phyloP scores from a whole-genome alignment of 768 basidiomycete genomes.

The Leucocoprinus birnbaumii region DNA sequence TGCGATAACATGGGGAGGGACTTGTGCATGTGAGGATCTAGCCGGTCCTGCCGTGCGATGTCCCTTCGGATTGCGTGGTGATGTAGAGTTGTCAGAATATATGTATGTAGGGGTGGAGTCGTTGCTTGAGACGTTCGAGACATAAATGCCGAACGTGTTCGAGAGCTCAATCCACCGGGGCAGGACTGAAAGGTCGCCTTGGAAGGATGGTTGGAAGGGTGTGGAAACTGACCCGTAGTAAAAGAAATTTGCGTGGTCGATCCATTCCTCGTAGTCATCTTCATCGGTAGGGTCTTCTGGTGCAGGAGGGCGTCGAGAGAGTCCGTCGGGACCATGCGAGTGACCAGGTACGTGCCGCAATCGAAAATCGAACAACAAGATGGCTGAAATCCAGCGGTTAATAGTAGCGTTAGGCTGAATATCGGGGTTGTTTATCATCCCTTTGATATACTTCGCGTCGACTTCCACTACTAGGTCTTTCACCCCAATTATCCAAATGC shows the following conservation, averaged over 20 bases:
- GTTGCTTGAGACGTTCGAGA: too few relatives aligned
- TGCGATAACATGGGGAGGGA: too few relatives aligned
- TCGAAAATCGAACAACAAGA: constrained; percentile 24
- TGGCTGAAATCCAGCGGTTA: constrained; percentile 25
- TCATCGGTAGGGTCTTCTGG: constrained; percentile 8
- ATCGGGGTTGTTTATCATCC: constrained; percentile 30
- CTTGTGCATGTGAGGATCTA: too few relatives aligned
- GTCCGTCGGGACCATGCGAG: constrained; percentile 15
- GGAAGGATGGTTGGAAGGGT: background rate
- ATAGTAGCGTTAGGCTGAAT: constrained; percentile 26
- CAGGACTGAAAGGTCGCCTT: background rate
- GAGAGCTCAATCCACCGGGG: background rate
- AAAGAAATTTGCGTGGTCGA: constrained; percentile 13
- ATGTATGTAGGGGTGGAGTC: too few relatives aligned
- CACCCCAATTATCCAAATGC: constrained; percentile 24
- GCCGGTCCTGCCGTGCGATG: too few relatives aligned
- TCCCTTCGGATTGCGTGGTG: too few relatives aligned
- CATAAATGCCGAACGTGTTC: too few relatives aligned
- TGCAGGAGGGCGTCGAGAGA: constrained; percentile 16
- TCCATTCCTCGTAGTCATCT: constrained; percentile 21
- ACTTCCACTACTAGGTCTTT: constrained; percentile 22
- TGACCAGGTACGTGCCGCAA: constrained; percentile 21
- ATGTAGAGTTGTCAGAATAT: too few relatives aligned
- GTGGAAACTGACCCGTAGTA: background rate
- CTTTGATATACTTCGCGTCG: constrained; percentile 29